These are phyloP conservation scores for Suillus subluteus DNA, from an alignment of 768 basidiomycete species.

Conservation along the genomic window DNA sequence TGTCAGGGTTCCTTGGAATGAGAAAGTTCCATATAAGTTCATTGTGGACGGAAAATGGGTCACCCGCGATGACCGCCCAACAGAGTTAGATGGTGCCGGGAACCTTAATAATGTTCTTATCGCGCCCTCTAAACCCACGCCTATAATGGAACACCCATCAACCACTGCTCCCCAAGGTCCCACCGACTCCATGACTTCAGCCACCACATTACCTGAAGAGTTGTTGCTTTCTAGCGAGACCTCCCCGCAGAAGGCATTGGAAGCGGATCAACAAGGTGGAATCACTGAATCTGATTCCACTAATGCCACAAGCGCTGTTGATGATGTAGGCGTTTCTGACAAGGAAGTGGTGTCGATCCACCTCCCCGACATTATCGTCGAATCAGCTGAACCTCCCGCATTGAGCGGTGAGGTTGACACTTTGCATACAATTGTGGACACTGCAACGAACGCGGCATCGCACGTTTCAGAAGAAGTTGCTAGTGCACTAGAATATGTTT, in stretches of 20 bases:
- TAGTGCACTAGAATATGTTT: neutral
- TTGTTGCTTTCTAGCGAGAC: neutral
- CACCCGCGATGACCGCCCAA: constrained; percentile 54
- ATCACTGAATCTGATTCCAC: constrained; percentile 6
- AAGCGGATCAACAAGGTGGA: neutral
- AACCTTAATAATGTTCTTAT: constrained; percentile 72
- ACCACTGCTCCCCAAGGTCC: neutral
- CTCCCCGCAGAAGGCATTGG: neutral
- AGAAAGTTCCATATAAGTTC: constrained; percentile 75
- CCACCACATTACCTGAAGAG: neutral
- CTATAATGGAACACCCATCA: neutral
- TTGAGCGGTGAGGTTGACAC: neutral
- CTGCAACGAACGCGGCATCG: neutral
- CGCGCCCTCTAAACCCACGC: constrained; percentile 50
- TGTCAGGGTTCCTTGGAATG: constrained; percentile 60
- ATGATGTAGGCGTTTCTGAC: neutral
- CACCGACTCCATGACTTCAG: constrained; percentile 18
- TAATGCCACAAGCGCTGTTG: neutral
- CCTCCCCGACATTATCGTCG: constrained; percentile 1
- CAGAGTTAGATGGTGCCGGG: constrained; percentile 62
- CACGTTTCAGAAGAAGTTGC: neutral
- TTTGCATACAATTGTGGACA: constrained; percentile 1
- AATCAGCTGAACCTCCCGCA: neutral
- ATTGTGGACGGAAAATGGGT: constrained; percentile 77
- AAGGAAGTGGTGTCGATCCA: neutral